Evolutionary conservation across 169 alveolate genomes (phyloP).

Genomic region (Plasmodium gaboni): DNA sequence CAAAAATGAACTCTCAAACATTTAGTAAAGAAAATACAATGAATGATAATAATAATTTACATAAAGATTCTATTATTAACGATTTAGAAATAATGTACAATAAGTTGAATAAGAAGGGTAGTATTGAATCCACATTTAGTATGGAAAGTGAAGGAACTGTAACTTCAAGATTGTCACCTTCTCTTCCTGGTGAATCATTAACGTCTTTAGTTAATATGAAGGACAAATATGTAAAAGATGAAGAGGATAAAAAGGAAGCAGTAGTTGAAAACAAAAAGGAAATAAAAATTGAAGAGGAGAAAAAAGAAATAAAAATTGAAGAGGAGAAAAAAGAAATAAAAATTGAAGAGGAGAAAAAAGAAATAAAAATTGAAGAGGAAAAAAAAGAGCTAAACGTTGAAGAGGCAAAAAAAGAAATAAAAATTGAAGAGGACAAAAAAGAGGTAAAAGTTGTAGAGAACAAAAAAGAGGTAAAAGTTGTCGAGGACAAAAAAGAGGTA

Average conservation of each 20-base stretch:
- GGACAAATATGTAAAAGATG: not conserved
- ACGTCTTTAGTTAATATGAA: not conserved
- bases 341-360: not conserved
- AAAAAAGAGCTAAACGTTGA: not conserved
- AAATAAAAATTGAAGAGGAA: too few relatives aligned
- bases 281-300: not conserved
- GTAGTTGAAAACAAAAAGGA: not conserved
- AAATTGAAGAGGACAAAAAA: not conserved
- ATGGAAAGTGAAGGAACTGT: constrained; percentile 18
- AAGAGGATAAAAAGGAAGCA: not conserved
- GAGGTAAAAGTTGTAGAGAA: not conserved
- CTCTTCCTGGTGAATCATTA: not conserved
- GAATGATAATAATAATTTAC: not conserved
- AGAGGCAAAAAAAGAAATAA: not conserved
- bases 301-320: not conserved
- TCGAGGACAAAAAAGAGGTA: not conserved
- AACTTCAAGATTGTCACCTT: constrained; percentile 8
- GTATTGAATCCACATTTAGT: constrained; percentile 31
- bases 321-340: not conserved
- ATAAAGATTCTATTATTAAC: constrained; percentile 12
- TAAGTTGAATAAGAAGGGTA: constrained; percentile 1
- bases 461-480: not conserved
- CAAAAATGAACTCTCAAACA: constrained; percentile 1
- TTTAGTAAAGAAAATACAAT: constrained; percentile 10
- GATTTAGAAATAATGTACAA: constrained; percentile 28